These are phyloP conservation scores for Volvariella volvacea DNA, from an alignment of 1,284 basidiomycete genomes.

Conservation along the genomic window DNA sequence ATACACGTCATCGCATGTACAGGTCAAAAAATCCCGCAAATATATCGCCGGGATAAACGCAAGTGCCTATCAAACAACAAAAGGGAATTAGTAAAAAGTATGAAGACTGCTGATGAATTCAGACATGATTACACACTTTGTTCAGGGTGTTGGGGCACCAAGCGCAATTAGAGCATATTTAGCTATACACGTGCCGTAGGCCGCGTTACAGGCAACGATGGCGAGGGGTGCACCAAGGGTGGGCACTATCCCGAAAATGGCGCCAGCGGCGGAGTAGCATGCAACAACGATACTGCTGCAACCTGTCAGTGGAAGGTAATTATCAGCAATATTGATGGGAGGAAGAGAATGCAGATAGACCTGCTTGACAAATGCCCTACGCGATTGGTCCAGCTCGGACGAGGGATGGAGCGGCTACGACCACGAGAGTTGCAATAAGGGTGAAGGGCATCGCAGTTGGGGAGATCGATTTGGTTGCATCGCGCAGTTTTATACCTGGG, in stretches of 20 bases:
- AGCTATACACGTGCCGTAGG: conserved; percentile 38
- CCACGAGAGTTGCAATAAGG: background rate
- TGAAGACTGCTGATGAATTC: no score
- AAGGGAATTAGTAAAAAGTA: no score
- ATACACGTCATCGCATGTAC: no score
- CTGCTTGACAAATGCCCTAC: conserved; percentile 43
- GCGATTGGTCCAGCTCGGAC: conserved; percentile 31
- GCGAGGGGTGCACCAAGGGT: conserved; percentile 33
- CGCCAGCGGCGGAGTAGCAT: conserved; percentile 48
- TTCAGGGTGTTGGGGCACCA: conserved; percentile 28
- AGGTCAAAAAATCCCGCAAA: no score
- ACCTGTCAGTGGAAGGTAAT: no score
- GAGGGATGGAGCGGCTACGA: background rate
- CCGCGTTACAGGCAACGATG: conserved; percentile 44
- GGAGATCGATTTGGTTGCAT: no score
- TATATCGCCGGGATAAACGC: no score
- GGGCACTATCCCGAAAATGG: conserved; percentile 42
- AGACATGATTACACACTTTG: no score
- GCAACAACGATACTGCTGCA: conserved; percentile 45
- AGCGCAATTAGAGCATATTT: conserved; percentile 29
- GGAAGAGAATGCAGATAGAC: conserved; percentile 18
- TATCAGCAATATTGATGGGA: background rate
- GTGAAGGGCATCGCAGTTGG: no score
- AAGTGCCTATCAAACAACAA: no score
- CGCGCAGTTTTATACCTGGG: no score